These are phyloP conservation scores for Verbascum thapsus DNA, from an alignment of 257 asterid species.

Conservation along the genomic window DNA sequence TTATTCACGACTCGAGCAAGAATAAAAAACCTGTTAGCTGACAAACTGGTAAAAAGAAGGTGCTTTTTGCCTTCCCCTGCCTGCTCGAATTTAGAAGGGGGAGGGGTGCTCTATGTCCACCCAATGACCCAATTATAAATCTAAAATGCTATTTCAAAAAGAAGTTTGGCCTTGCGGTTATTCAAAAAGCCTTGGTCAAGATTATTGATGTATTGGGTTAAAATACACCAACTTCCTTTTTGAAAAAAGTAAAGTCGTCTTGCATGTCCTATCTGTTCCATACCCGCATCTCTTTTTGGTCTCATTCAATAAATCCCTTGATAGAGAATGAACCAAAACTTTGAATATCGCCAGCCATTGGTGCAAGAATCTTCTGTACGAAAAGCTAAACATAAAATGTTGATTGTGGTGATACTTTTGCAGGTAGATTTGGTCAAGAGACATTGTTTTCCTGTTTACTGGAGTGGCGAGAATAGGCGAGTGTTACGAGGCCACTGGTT, in stretches of 20 bases:
- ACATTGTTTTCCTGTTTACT: conserved; percentile 95
- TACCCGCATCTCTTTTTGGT: too few relatives aligned
- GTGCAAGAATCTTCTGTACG: conserved; percentile 2
- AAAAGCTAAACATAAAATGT: conserved; percentile 8
- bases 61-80: conserved; percentile 2
- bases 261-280: conserved; percentile 6
- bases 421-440: conserved; percentile 93
- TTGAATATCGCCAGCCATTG: conserved; percentile 13
- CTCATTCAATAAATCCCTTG: neutral
- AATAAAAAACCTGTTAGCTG: neutral
- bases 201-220: neutral
- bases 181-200: neutral
- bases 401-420: conserved; percentile 22
- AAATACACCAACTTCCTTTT: neutral
- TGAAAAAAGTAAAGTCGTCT: neutral
- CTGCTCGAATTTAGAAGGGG: conserved; percentile 6
- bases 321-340: conserved; percentile 1
- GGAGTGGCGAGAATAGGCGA: conserved; percentile 92
- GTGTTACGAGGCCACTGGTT: conserved; percentile 98
- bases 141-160: too few relatives aligned
- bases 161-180: neutral
- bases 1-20: neutral
- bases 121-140: neutral
- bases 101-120: neutral
- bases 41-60: conserved; percentile 12